phyloP scores from a whole-genome alignment of 1,284 basidiomycete species.

The Austroboletus olivaceoglutinosus region DNA sequence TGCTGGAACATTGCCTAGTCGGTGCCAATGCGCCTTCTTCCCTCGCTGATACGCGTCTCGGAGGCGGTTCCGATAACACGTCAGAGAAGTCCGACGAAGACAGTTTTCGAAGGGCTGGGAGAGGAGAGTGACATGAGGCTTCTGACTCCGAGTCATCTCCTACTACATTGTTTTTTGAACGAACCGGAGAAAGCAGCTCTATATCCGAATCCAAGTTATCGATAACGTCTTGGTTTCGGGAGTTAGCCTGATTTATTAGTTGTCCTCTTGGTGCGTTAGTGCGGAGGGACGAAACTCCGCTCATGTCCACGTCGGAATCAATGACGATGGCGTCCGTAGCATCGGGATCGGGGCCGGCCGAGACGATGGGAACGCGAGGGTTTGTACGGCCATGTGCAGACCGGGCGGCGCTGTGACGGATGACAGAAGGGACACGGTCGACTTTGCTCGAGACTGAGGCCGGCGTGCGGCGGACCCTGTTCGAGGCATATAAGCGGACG shows the following conservation, averaged over 20 bases:
- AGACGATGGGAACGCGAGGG: not conserved
- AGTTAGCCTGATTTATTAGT: not conserved
- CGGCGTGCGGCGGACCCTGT: constrained; percentile 18
- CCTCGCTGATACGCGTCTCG: not conserved
- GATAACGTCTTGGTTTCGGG: constrained; percentile 1
- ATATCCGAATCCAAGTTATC: constrained; percentile 9
- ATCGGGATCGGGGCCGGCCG: constrained; percentile 6
- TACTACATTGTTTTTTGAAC: constrained; percentile 2
- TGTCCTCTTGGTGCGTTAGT: not conserved
- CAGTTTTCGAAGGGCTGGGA: not conserved
- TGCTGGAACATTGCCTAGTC: constrained; percentile 1
- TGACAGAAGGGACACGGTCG: not conserved
- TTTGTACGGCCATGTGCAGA: not conserved
- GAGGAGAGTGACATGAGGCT: not conserved
- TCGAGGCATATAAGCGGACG: constrained; percentile 9
- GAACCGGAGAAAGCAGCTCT: constrained; percentile 4
- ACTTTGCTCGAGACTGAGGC: constrained; percentile 1
- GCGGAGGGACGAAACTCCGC: not conserved
- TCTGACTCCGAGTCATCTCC: not conserved
- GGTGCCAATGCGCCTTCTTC: not conserved
- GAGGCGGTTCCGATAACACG: not conserved
- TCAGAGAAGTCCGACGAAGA: not conserved
- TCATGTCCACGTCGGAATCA: constrained; percentile 18
- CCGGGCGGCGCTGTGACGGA: not conserved
- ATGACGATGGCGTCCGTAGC: constrained; percentile 21